Evolutionary conservation across 192 early-diverging fungal genomes (phyloP).

Genomic region (Backusella tarrabulga): DNA sequence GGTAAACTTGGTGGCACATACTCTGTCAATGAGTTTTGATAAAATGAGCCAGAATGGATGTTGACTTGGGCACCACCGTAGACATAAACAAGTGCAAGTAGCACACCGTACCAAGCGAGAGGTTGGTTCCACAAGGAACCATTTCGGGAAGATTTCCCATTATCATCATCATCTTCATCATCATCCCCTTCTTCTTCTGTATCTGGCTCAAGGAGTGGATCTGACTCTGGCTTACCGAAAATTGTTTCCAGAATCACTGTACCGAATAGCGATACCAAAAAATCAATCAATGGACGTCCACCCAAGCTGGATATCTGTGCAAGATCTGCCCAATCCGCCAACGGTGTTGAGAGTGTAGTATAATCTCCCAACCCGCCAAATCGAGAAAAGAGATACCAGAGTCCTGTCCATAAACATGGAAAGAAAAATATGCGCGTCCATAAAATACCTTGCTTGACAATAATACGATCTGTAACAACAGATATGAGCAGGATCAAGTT

Average conservation of each 20-base stretch:
- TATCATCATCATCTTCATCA: not conserved
- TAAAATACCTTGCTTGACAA: not conserved
- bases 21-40: not conserved
- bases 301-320: constrained; percentile 11
- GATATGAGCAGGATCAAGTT: not conserved
- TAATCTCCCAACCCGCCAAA: constrained; percentile 13
- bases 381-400: constrained; percentile 11
- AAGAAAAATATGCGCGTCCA: constrained; percentile 15
- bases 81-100: not conserved
- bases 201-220: not conserved
- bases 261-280: constrained; percentile 2
- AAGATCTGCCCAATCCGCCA: constrained; percentile 9
- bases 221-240: not conserved
- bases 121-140: not conserved
- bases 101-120: not conserved
- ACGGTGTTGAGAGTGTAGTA: not conserved
- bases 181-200: not conserved
- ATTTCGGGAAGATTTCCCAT: not conserved
- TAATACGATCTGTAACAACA: not conserved
- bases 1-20: constrained; percentile 8
- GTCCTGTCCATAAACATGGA: constrained; percentile 11
- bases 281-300: constrained; percentile 8
- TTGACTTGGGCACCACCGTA: constrained; percentile 17
- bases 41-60: constrained; percentile 9
- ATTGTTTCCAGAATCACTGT: constrained; percentile 8